Conservation (phyloP, 768 basidiomycete species). For the Cystoderma amianthinum region DNA sequence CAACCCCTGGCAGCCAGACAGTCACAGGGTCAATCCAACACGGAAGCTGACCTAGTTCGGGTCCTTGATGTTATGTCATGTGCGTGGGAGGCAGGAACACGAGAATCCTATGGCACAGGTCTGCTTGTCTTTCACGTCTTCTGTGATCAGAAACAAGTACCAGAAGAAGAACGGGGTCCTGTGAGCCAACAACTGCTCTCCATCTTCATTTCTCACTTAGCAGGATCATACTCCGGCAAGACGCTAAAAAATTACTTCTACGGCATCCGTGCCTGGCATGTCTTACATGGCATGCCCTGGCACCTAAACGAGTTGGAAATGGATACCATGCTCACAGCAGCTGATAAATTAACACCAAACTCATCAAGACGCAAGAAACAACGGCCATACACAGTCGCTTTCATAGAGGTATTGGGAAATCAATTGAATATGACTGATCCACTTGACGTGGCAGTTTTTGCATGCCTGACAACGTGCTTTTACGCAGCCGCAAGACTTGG, state of each 20-base stretch:
- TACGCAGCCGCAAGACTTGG: constrained; percentile 22
- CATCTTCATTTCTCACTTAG: constrained; percentile 18
- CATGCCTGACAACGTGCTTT: constrained; percentile 31
- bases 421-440: constrained; percentile 18
- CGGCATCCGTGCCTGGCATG: constrained; percentile 39
- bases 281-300: constrained; percentile 29
- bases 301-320: constrained; percentile 14
- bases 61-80: neutral
- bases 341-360: constrained; percentile 18
- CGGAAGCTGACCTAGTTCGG: too few species aligned
- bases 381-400: constrained; percentile 17
- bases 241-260: constrained; percentile 29
- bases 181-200: constrained; percentile 13
- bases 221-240: constrained; percentile 21
- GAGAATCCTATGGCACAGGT: constrained; percentile 26
- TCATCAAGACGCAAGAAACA: constrained; percentile 19
- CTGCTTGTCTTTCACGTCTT: constrained; percentile 30
- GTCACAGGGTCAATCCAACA: neutral
- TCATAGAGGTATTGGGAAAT: constrained; percentile 10
- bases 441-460: constrained; percentile 24
- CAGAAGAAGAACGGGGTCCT: constrained; percentile 24
- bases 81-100: constrained; percentile 11
- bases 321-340: constrained; percentile 19
- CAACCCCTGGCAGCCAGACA: neutral
- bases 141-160: constrained; percentile 22